phyloP scores from a whole-genome alignment of 768 basidiomycete species.

The Lactifluus subvellereus region DNA sequence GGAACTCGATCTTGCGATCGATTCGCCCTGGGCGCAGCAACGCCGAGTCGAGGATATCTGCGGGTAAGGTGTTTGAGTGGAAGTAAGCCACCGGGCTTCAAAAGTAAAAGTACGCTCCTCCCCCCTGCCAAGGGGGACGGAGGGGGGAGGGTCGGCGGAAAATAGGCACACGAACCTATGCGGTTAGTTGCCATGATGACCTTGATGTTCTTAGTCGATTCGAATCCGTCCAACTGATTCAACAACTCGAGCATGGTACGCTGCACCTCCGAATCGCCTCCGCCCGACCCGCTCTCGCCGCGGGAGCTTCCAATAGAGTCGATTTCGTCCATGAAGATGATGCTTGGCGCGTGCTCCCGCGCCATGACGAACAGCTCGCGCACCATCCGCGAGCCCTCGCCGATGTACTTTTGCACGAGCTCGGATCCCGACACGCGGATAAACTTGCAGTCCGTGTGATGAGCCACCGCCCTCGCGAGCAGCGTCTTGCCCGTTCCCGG shows the following conservation, averaged over 20 bases:
- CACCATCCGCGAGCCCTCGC: constrained; percentile 95
- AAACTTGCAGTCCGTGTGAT: constrained; percentile 97
- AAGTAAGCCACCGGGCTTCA: not conserved
- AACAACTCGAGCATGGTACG: constrained; percentile 61
- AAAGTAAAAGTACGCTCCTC: not conserved
- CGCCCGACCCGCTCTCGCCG: constrained; percentile 66
- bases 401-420: constrained; percentile 97
- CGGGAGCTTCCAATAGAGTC: constrained; percentile 94
- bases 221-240: constrained; percentile 63
- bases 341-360: constrained; percentile 91
- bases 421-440: constrained; percentile 93
- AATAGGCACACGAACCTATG: constrained; percentile 50
- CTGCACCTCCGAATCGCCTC: constrained; percentile 63
- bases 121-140: not conserved
- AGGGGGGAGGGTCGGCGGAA: not conserved
- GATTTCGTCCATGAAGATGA: constrained; percentile 99
- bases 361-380: constrained; percentile 99
- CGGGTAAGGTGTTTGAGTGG: not conserved
- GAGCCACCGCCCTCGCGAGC: constrained; percentile 90
- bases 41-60: constrained; percentile 92
- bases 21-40: constrained; percentile 92
- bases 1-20: constrained; percentile 97
- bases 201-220: constrained; percentile 78
- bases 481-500: constrained; percentile 97
- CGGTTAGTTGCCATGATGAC: constrained; percentile 98